Evolutionary conservation across 2,329 filamentous ascomycete genomes (phyloP).

Genomic region (Ophiocordyceps polyrhachis-furcata): DNA sequence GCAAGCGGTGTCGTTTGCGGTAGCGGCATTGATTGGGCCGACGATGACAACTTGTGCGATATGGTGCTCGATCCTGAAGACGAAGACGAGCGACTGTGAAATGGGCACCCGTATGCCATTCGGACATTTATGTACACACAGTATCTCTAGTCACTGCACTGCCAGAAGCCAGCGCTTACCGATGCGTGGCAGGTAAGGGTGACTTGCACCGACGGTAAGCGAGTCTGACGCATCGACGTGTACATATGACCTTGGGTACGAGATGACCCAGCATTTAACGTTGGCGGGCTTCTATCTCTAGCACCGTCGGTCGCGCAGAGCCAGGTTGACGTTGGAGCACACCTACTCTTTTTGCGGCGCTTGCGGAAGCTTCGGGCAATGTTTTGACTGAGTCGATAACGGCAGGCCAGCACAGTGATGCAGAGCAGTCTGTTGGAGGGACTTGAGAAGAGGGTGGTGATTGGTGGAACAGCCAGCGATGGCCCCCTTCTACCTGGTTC

Average conservation of each 20-base stretch:
- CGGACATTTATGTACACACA: not conserved
- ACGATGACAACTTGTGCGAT: constrained; percentile 45
- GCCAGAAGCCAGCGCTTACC: no score
- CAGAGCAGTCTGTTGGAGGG: not conserved
- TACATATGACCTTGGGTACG: no score
- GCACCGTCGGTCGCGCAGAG: not conserved
- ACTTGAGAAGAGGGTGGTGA: not conserved
- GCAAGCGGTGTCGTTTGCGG: constrained; percentile 63
- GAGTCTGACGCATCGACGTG: no score
- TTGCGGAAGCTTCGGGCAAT: not conserved
- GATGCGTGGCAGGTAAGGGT: no score
- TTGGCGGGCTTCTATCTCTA: no score
- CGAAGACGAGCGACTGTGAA: constrained; percentile 12
- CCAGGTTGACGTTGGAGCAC: not conserved
- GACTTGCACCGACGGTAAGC: no score
- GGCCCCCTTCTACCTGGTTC: not conserved
- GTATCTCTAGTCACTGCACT: no score
- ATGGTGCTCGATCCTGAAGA: constrained; percentile 52
- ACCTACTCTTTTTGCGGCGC: not conserved
- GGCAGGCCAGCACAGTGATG: not conserved
- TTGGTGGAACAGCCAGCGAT: not conserved
- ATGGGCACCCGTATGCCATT: not conserved
- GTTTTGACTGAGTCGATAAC: not conserved
- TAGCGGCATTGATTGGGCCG: constrained; percentile 68
- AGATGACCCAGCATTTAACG: no score